Conservation (phyloP, 1,284 basidiomycete genomes). For the Neonothopanus nambi region DNA sequence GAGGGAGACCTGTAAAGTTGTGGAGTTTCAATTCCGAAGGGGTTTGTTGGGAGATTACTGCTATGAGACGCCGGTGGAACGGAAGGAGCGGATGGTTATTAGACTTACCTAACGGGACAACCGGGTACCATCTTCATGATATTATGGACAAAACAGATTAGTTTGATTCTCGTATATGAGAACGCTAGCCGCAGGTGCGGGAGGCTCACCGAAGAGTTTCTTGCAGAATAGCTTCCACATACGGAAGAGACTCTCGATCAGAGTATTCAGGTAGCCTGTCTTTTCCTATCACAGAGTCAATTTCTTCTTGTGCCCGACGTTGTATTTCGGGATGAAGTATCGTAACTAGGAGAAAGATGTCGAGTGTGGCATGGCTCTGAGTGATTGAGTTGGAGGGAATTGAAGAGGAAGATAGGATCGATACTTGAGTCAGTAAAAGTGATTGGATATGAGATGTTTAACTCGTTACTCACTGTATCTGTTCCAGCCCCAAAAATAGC, state of each 20-base stretch:
- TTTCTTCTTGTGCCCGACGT: slow-evolving; percentile 6
- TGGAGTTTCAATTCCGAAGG: no score
- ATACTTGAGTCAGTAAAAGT: not conserved
- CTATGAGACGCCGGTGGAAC: no score
- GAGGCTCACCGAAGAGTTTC: slow-evolving; percentile 6
- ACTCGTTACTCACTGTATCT: not conserved
- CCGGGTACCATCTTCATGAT: no score
- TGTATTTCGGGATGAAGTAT: slow-evolving; percentile 2
- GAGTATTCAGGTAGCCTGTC: not conserved
- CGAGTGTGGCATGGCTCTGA: slow-evolving; percentile 1
- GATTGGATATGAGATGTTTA: not conserved
- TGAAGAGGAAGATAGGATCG: no score
- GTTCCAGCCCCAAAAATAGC: not conserved
- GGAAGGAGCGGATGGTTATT: no score
- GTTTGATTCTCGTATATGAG: no score
- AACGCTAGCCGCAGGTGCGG: not conserved
- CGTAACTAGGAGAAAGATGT: slow-evolving; percentile 3
- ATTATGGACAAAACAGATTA: no score
- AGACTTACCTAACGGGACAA: no score
- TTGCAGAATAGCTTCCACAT: slow-evolving; percentile 3
- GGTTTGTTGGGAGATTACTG: no score
- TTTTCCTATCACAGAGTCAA: slow-evolving; percentile 5
- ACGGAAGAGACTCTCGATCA: not conserved
- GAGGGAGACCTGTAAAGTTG: slow-evolving; percentile 4
- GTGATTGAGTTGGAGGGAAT: no score